Base-by-base conservation (phyloP, 2,329 filamentous ascomycete species). In the Geosmithia morbida region DNA sequence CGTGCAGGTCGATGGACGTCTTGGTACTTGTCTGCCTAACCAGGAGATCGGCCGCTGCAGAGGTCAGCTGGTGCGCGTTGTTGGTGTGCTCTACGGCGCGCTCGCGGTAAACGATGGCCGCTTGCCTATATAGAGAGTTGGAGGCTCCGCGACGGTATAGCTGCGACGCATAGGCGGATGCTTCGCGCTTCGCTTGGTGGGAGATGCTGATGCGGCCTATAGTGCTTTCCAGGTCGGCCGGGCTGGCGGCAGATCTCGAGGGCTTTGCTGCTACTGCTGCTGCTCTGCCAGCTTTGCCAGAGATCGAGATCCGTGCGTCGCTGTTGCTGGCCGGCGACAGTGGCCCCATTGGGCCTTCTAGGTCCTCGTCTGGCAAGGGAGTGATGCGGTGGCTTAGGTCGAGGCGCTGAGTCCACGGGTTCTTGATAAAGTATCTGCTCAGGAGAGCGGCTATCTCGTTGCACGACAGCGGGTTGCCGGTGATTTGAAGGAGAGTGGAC, bases 1-100 rank as follows among this genome's bases (percentile, higher is more conserved):
- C 87, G 60, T 97, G 90, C 22, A 97, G 68, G 61, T 97, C 90
- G 7, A 94, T 69, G 18, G 72, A 67, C 1, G 64, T 69, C 1
- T 60, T 50, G 0, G 71, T 72, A 46, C 85, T 89, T 57, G 88
- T 83, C 10, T 66, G 59, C 11, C 80, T 71, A 1, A 90, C 89
- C 3, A 83, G 70, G 0, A 74, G 64, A 55, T 92, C 83, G 1
- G 87, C 86, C 1, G 80, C 80, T 0, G 70, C 69, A n/a, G 79
- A 79, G 17, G 70, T 69, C n/a, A 79, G 74, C 17, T 67, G 66
- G 51, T 75, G 74, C 2, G 80, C 75, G 42, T 69, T 68, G 13
- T 69, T 72, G 4, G 75, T 68, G 49, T 80, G 74, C 44, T 86
- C 79, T 19, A 81, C 79, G 1, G 79, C 83, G 11, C 84, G 68